Base-by-base conservation (phyloP, 345 rosid species). In the Camelina hispida region DNA sequence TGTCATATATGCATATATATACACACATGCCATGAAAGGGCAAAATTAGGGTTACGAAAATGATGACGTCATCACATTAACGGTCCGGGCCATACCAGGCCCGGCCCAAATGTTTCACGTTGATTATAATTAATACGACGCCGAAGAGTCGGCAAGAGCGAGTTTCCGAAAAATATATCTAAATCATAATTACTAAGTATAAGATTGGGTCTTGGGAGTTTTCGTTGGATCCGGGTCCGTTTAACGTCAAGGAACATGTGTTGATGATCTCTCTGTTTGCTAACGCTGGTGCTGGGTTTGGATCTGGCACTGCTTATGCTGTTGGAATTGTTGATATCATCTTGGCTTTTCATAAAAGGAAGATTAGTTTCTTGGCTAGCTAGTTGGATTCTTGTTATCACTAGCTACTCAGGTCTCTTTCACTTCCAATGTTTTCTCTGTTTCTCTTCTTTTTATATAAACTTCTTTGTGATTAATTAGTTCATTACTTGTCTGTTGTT, bases 401-500 rank as follows among this genome's bases (percentile, higher is more conserved):
- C n/a, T n/a, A n/a, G n/a, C 89, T 34, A 86, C 92, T 6, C 92
- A 88, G 89, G 91, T 87, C 4, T 20, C 7, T 65, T 54, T 50
- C 25, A 40, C 0, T n/a, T 20, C 22, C 4, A 16, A 16, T 9
- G 0, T 25, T 59, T 38, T 43, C 22, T 34, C 4, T 0, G 5
- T 6, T 8, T 47, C 1, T 9, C 32, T 0, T 14, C 9, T 37
- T 9, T 37, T n/a, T n/a, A n/a, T 37, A 4, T 43, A 4, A 1
- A 40, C 2, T 32, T 34, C 0, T 58, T 13, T 0, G 34, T 11
- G 4, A n/a, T 8, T n/a, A 11, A n/a, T 8, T 11, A 11, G 6
- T 32, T 55, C 35, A 16, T 16, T 0, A 48, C 23, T 68, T 25
- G n/a, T 32, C 1, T 23, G 25, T 23, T 57, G 13, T 28, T 74